Base-by-base conservation (phyloP, 2,329 filamentous ascomycete genomes). In the Teratosphaeria zuluensis region DNA sequence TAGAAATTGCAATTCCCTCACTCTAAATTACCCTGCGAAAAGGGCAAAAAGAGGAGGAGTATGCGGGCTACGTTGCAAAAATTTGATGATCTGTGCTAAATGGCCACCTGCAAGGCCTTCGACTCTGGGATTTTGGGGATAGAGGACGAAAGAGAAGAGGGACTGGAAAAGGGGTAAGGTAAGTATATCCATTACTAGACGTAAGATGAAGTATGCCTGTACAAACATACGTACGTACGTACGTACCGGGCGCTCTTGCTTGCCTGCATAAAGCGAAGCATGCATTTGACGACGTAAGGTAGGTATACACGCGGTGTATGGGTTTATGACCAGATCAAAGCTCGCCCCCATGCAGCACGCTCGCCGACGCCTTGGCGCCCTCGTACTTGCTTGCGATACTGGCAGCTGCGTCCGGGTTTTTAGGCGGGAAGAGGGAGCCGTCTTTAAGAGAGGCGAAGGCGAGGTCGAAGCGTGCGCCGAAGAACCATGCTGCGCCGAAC, bases 21-120 rank as follows among this genome's bases (percentile, higher is more conserved):
- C 42, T 19, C 42, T 48, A 9, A 9, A 28, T 4, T 4, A 28
- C 24, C 24, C 24, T 2, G 24, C 24, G 24, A 28, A 28, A 28
- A 28, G 42, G 16, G n/a, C 42, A 19, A 48, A 14, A 48, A 48
- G 42, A 48, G 42, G 32, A 54, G 66, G 72, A 70, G 73, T 76
- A 28, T 28, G 24, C 24, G 24, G 86, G 85, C 86, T 84, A 84
- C 80, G 88, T 92, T 94, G 92, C 85, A 96, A n/a, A n/a, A n/a
- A 96, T 96, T 96, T 96, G 91, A 96, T 91, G 4, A 96, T 96
- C 89, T 88, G 89, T 95, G 92, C 92, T 92, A 55, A n/a, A 19
- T 28, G 24, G 4, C 24, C 24, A 28, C 2, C n/a, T n/a, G 24
- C 24, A 28, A 28, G 4, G 24, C 24, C 24, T 28, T 28, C 24